These are phyloP conservation scores for Agapanthus africanus DNA, from an alignment of 106 monocot genomes.

Conservation along the genomic window DNA sequence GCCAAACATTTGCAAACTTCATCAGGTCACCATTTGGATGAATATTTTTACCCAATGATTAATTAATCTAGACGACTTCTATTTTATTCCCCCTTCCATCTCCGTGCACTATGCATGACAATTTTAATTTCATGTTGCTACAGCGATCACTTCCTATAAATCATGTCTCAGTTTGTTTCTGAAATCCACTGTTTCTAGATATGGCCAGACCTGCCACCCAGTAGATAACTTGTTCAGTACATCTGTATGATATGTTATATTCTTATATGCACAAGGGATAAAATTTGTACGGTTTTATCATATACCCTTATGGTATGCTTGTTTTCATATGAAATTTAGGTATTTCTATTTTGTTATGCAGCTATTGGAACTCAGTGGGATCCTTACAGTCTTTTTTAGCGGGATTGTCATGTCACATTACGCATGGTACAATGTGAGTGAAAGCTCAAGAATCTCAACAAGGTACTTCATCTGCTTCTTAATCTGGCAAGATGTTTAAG, in stretches of 20 bases:
- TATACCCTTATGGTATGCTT: not conserved
- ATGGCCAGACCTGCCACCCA: not conserved
- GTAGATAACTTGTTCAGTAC: not conserved
- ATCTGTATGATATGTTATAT: too few relatives aligned
- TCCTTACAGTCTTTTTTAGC: conserved; percentile 87
- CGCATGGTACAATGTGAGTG: conserved; percentile 75
- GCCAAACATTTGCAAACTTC: not conserved
- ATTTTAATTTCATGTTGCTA: not conserved
- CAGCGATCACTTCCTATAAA: not conserved
- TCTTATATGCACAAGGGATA: not conserved
- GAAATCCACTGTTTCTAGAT: not conserved
- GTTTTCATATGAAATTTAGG: not conserved
- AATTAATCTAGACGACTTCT: too few relatives aligned
- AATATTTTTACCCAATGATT: not conserved
- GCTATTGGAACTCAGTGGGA: conserved; percentile 70
- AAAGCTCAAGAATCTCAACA: conserved; percentile 68
- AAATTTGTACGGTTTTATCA: not conserved
- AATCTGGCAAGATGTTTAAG: not conserved
- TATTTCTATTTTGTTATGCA: conserved; percentile 18
- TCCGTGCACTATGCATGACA: too few relatives aligned
- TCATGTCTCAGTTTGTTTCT: not conserved
- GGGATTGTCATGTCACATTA: conserved; percentile 97
- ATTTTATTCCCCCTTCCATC: too few relatives aligned
- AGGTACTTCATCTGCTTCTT: conserved; percentile 31
- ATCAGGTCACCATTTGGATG: not conserved